These are phyloP conservation scores for Apophysomyces elegans DNA, from an alignment of 371 early-diverging fungal genomes.

Conservation along the genomic window DNA sequence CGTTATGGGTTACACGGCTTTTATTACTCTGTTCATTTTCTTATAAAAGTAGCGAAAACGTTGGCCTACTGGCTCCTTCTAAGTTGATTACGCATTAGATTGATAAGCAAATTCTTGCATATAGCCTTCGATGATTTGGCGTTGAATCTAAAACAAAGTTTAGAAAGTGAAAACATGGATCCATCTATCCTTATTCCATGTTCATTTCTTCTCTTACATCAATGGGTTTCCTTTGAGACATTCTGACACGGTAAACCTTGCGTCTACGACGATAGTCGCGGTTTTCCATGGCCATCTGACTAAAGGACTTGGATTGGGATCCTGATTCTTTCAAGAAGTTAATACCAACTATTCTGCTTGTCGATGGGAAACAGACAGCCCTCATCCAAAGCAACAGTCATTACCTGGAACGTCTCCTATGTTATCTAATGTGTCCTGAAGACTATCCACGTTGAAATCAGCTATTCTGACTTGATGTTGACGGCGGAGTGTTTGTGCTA, in stretches of 20 bases:
- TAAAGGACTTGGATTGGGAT: neutral
- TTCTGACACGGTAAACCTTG: neutral
- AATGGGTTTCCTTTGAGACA: neutral
- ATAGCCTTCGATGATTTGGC: neutral
- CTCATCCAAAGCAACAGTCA: no score
- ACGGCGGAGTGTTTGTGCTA: neutral
- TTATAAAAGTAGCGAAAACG: no score
- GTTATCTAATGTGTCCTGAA: neutral
- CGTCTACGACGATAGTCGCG: slow-evolving; percentile 3
- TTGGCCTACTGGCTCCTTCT: neutral
- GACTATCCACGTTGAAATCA: neutral
- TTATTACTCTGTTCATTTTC: no score
- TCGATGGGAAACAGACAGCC: no score
- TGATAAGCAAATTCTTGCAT: neutral
- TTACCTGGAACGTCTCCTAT: neutral
- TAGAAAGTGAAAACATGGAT: neutral
- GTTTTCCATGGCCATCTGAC: neutral
- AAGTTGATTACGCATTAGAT: neutral
- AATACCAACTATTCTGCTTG: no score
- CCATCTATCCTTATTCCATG: neutral
- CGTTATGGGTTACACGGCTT: no score
- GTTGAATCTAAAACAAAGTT: neutral
- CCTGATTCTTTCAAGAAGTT: no score
- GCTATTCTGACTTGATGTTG: neutral
- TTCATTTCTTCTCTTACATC: neutral